These are phyloP conservation scores for Termitomyces sp. DNA, from an alignment of 768 basidiomycete genomes.

Conservation along the genomic window DNA sequence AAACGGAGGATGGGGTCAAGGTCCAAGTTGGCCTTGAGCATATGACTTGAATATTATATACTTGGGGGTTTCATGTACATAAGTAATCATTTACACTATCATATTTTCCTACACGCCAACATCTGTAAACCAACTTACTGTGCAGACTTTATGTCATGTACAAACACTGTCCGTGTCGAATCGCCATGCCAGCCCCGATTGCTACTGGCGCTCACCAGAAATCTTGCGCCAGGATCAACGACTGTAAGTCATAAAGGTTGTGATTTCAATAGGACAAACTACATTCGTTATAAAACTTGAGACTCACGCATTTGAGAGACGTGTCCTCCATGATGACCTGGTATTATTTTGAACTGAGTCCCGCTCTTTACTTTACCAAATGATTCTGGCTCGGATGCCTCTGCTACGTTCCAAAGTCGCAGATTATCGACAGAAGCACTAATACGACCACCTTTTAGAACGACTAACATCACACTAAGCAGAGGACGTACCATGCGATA, in stretches of 20 bases:
- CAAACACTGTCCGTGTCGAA: constrained; percentile 82
- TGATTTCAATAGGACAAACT: constrained; percentile 9
- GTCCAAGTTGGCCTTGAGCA: constrained; percentile 16
- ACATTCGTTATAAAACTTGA: neutral
- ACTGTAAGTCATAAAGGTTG: constrained; percentile 41
- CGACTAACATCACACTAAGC: neutral
- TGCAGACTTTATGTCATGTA: constrained; percentile 73
- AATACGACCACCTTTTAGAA: neutral
- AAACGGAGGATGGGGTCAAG: constrained; percentile 21
- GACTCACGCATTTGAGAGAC: constrained; percentile 88
- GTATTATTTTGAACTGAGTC: constrained; percentile 90
- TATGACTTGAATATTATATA: neutral
- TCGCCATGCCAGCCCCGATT: constrained; percentile 94
- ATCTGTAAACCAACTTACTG: neutral
- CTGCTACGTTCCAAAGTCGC: constrained; percentile 87
- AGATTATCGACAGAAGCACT: constrained; percentile 93
- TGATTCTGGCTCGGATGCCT: constrained; percentile 64
- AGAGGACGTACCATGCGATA: constrained; percentile 70
- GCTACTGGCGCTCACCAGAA: constrained; percentile 88
- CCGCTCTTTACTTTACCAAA: constrained; percentile 58
- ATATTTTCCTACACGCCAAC: neutral
- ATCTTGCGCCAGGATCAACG: constrained; percentile 78
- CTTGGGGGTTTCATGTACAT: constrained; percentile 6
- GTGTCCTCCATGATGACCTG: constrained; percentile 93
- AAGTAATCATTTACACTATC: neutral